These are phyloP conservation scores for Fusarium sp. DNA, from an alignment of 2,329 filamentous ascomycete genomes.

Conservation along the genomic window DNA sequence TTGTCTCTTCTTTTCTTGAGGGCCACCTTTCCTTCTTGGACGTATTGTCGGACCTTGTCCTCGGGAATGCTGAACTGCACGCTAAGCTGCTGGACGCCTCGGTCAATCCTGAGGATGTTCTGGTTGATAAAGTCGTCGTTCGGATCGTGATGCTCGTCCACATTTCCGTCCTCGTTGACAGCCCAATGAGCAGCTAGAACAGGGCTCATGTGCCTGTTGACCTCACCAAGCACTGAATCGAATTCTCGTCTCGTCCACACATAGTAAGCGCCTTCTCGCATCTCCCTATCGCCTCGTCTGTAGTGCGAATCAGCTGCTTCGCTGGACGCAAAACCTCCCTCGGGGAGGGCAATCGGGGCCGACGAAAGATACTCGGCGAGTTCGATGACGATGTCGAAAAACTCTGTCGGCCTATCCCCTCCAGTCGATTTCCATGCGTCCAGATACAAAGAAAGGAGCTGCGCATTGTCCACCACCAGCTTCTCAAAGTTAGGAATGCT, in stretches of 20 bases:
- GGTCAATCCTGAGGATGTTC: slow-evolving; percentile 80
- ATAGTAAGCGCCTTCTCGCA: slow-evolving; percentile 92
- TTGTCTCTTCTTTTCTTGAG: slow-evolving; percentile 74
- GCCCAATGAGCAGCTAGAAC: slow-evolving; percentile 86
- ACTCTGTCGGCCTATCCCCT: slow-evolving; percentile 67
- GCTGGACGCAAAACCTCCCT: slow-evolving; percentile 83
- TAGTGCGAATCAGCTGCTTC: slow-evolving; percentile 89
- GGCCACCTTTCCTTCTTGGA: slow-evolving; percentile 71
- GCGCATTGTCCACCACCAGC: slow-evolving; percentile 91
- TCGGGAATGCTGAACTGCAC: slow-evolving; percentile 76
- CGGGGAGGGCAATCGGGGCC: slow-evolving; percentile 68
- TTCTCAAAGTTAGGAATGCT: slow-evolving; percentile 96
- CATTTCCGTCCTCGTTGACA: slow-evolving; percentile 83
- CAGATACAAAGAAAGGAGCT: slow-evolving; percentile 82
- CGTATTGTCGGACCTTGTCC: slow-evolving; percentile 70
- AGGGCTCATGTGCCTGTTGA: slow-evolving; percentile 66
- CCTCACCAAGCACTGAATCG: slow-evolving; percentile 68
- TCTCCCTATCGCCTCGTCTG: slow-evolving; percentile 75
- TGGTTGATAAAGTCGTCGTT: slow-evolving; percentile 95
- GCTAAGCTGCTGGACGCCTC: slow-evolving; percentile 72
- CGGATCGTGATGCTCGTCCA: slow-evolving; percentile 80
- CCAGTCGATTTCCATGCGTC: slow-evolving; percentile 76
- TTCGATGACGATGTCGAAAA: slow-evolving; percentile 80
- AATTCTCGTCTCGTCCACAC: slow-evolving; percentile 93
- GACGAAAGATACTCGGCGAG: slow-evolving; percentile 86